Conservation (phyloP, 2,329 filamentous ascomycete genomes). For the Malbranchea zuffiana region DNA sequence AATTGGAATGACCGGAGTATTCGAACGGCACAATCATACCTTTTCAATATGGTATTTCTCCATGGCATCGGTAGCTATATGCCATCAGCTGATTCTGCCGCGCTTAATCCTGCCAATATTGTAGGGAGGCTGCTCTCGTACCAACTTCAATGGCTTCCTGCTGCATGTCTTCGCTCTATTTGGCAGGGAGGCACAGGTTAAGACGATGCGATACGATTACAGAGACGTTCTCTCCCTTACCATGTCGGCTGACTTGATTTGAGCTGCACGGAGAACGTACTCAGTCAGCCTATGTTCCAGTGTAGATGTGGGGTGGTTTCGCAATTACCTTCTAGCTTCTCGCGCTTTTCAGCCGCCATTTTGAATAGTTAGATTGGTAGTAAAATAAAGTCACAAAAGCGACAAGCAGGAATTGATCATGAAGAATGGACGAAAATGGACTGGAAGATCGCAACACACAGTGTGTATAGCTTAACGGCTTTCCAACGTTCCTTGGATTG, state of each 20-base stretch:
- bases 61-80: conserved; percentile 58
- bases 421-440: too few relatives aligned
- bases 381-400: too few relatives aligned
- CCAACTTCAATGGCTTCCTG: conserved; percentile 90
- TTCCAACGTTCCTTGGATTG: too few relatives aligned
- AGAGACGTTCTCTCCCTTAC: conserved; percentile 41
- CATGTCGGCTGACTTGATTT: conserved; percentile 98
- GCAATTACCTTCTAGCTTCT: conserved; percentile 62
- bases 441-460: too few relatives aligned
- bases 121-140: conserved; percentile 39
- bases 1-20: too few relatives aligned
- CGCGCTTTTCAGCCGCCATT: conserved; percentile 46
- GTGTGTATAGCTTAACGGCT: too few relatives aligned
- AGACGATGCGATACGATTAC: conserved; percentile 12
- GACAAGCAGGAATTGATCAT: too few relatives aligned
- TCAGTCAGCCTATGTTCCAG: conserved; percentile 2
- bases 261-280: conserved; percentile 49
- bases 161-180: conserved; percentile 92
- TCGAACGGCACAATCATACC: conserved; percentile 34
- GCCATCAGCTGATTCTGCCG: conserved; percentile 7
- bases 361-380: conserved; percentile 9
- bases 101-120: not conserved
- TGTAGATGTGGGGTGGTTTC: conserved; percentile 2
- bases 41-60: conserved; percentile 62
- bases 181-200: conserved; percentile 15